Evolutionary conservation across 306 rosid genomes (phyloP), one percentile per base, ranked within the genome.

Genomic region (Sindora glabra): DNA sequence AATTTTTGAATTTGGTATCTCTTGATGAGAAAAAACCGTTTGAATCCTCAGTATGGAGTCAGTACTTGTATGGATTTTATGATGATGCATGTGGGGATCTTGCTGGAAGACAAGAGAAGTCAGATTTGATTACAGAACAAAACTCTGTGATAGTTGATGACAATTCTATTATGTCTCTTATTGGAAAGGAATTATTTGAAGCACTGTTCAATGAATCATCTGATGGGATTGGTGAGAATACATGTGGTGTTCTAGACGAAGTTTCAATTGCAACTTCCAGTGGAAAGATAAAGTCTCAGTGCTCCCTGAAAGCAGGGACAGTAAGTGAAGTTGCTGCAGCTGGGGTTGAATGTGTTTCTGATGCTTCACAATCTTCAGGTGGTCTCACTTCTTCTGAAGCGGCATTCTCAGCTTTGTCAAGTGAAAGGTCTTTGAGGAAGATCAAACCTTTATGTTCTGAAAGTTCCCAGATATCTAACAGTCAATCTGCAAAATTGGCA

Each of bases 71-170:
- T 56, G 67, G 33, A 7, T 61, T 61, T 54, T 48, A 30, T 42
- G 61, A 62, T n/a, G 61, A 44, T 48, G 53, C 44, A 41, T 54
- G 19, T 56, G 44, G 38, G 30, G 55, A 21, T 63, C 52, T n/a
- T 2, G 11, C 59, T 27, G 21, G 14, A 50, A 37, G 11, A 37
- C 32, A 51, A 18, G 62, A 65, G 19, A 58, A 34, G 29, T 18
- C 22, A 38, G 68, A 58, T 61, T 55, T 54, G 52, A 61, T 24
- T 23, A 37, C 3, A 33, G 71, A 50, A 34, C 77, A 72, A 53
- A 42, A 61, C 37, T 50, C 75, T 55, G 57, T 44, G 23, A 19
- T 48, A 51, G 56, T 62, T 41, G 72, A 73, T 46, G 81, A 79
- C 57, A 48, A 44, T 75, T 52, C 56, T 44, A 42, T 32, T 62